Evolutionary conservation across 805 yeast genomes (phyloP).

Genomic region (Candida wancherniae): DNA sequence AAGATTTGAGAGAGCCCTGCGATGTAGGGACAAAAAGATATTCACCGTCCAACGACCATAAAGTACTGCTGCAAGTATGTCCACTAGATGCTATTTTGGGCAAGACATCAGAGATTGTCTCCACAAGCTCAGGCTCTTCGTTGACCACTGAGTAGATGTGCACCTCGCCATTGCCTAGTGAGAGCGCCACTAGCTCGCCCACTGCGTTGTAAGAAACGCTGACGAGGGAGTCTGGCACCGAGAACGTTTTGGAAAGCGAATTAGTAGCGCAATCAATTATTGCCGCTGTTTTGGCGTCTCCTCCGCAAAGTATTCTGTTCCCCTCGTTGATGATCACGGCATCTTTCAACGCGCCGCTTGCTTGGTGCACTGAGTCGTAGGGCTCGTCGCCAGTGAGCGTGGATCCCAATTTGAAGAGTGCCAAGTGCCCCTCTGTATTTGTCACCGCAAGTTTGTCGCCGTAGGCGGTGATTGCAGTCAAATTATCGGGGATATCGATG

Average conservation of each 20-base stretch:
- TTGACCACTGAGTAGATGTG: constrained; percentile 52
- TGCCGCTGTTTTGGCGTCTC: constrained; percentile 57
- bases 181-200: constrained; percentile 53
- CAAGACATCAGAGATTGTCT: constrained; percentile 40
- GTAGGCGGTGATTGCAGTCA: constrained; percentile 37
- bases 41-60: constrained; percentile 71
- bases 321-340: constrained; percentile 59
- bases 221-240: constrained; percentile 51
- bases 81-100: constrained; percentile 36
- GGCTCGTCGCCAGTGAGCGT: constrained; percentile 21
- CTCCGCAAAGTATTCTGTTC: constrained; percentile 54
- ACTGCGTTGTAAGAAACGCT: constrained; percentile 52
- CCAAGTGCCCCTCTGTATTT: constrained; percentile 39
- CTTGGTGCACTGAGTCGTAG: constrained; percentile 40
- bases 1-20: constrained; percentile 43
- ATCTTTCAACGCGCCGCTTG: constrained; percentile 47
- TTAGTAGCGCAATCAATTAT: constrained; percentile 39
- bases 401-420: constrained; percentile 4
- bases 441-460: constrained; percentile 28
- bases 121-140: constrained; percentile 48
- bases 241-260: constrained; percentile 27
- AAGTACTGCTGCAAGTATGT: constrained; percentile 46
- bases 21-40: constrained; percentile 63
- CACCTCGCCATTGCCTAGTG: constrained; percentile 57
- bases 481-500: constrained; percentile 44